Percentiles rank a stretch among this genome's conserved stretches.
Evolutionary conservation across 495 filamentous ascomycete species (phyloP).

Genomic region (Apiosordaria backusii): DNA sequence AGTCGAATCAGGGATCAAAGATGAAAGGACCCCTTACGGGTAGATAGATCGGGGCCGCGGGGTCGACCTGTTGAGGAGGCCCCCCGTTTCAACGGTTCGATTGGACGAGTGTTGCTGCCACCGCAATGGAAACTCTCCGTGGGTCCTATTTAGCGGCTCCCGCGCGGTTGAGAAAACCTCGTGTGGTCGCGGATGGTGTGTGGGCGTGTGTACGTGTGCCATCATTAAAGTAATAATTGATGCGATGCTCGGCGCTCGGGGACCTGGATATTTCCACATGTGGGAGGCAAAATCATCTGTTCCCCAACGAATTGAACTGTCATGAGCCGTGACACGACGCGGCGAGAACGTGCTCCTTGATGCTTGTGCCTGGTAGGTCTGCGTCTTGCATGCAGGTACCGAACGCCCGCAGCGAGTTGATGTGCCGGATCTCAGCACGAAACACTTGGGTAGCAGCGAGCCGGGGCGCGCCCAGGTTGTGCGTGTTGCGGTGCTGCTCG

Average conservation of each 20-base stretch:
- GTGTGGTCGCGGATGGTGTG: not conserved
- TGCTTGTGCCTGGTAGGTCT: not conserved
- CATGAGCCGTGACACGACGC: not conserved
- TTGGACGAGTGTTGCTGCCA: not conserved
- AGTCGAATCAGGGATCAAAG: not conserved
- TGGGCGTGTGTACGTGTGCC: not conserved
- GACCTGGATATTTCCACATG: not conserved
- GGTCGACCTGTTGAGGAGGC: not conserved
- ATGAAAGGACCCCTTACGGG: not conserved
- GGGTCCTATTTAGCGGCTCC: constrained; percentile 1
- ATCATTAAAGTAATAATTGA: constrained; percentile 2
- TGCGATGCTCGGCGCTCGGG: constrained; percentile 4
- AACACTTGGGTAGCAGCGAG: constrained; percentile 3
- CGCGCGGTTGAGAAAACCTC: not conserved
- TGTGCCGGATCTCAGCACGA: not conserved
- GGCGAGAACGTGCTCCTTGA: not conserved
- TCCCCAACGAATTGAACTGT: not conserved
- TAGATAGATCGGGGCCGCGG: not conserved
- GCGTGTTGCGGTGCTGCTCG: not conserved
- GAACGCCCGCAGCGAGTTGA: not conserved
- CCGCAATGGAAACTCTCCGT: not conserved
- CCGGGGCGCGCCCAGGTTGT: not conserved
- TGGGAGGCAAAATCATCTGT: not conserved
- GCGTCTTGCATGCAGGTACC: constrained; percentile 3
- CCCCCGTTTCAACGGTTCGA: not conserved